Conservation (phyloP, 805 yeast genomes). For the Ogataea kodamae region DNA sequence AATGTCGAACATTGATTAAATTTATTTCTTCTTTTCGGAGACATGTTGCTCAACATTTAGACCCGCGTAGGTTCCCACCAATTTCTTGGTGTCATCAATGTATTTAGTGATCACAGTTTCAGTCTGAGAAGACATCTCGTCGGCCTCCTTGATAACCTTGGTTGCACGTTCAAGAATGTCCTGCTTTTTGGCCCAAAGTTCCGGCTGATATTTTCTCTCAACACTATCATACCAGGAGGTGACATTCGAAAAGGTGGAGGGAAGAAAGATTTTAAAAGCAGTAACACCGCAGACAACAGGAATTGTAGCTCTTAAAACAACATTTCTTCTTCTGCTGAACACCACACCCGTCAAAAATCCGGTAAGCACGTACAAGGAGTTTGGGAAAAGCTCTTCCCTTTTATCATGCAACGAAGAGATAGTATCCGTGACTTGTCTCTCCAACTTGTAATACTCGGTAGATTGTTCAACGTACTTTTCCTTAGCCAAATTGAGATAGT, state of each 20-base stretch:
- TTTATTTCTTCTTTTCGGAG: slow-evolving; percentile 40
- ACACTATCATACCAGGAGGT: slow-evolving; percentile 52
- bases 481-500: slow-evolving; percentile 35
- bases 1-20: neutral
- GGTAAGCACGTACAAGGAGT: slow-evolving; percentile 60
- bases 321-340: slow-evolving; percentile 62
- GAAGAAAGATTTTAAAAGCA: slow-evolving; percentile 69
- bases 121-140: slow-evolving; percentile 39
- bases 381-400: slow-evolving; percentile 70
- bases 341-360: slow-evolving; percentile 73
- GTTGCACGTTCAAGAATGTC: slow-evolving; percentile 44
- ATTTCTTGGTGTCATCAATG: slow-evolving; percentile 35
- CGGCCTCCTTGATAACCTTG: slow-evolving; percentile 42
- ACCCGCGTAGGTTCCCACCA: slow-evolving; percentile 59
- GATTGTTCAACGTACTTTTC: slow-evolving; percentile 45
- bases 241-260: slow-evolving; percentile 66
- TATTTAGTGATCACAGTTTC: slow-evolving; percentile 34
- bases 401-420: slow-evolving; percentile 60
- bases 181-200: slow-evolving; percentile 60
- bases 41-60: slow-evolving; percentile 63
- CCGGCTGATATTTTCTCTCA: slow-evolving; percentile 60
- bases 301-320: slow-evolving; percentile 48
- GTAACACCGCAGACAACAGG: slow-evolving; percentile 61
- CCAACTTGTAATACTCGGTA: slow-evolving; percentile 51
- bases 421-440: slow-evolving; percentile 60